Base-by-base conservation (phyloP, 306 rosid genomes). In the Abrus pulchellus region DNA sequence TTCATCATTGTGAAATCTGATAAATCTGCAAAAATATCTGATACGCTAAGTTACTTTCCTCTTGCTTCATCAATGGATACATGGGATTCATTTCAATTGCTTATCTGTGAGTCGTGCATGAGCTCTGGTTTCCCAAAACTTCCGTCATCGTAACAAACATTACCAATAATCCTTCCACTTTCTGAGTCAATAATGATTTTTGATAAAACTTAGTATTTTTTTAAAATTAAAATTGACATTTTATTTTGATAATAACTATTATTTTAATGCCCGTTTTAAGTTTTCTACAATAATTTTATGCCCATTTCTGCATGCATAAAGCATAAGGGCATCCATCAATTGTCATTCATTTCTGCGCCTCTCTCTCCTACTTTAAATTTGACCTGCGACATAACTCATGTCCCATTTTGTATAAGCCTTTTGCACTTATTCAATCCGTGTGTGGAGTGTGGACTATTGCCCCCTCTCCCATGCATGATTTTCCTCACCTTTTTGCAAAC, bases 1-100 rank as follows among this genome's bases (percentile, higher is more conserved):
- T 81, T 89, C 88, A 86, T 93, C 82, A 92, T 92, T 82, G 81
- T 82, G 88, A 86, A 84, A 88, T 85, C 90, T 89, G 90, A 84
- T 87, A 84, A 85, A 76, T 90, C 93, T 92, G 91, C 83, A 73
- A 86, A 79, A 38, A 85, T 57, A 78, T 86, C 88, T 76, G 93
- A 64, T 86, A 73, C 57, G 77, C 87, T 72, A 68, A 84, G 85
- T 74, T 83, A 86, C 92, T 84, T 87, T 87, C 86, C 66, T 80
- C 65, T 67, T 67, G 62, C 79, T 84, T 83, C 80, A 70, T 83
- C 80, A 71, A 50, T 85, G 74, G 66, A 48, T 74, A 48, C 65
- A 53, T 59, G 82, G 62, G 83, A 27, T 59, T 50, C 74, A 54
- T 81, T 40, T 86, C 66, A 73, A 75, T 86, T 69, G 44, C 76